Base-by-base conservation (phyloP, 129 eudicot genomes). In the Heracleum sosnowskyi region DNA sequence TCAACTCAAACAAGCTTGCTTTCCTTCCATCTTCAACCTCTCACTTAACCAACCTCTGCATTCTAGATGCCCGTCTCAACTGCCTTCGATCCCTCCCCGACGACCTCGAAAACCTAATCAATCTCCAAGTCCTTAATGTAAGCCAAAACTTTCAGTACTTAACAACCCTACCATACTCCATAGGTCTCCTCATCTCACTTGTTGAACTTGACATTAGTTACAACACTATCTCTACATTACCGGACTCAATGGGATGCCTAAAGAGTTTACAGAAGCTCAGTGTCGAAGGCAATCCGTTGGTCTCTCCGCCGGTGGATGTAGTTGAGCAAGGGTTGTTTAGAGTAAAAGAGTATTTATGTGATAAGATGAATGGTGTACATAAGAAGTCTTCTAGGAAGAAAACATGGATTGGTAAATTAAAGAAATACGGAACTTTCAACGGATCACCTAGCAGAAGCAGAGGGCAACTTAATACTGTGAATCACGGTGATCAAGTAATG, bases 71-170 rank as follows among this genome's bases (percentile, higher is more conserved):
- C 68, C 91, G 98, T 15, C 92, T 93, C 74, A 93, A 93, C 89
- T 86, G 91, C 89, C 95, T 93, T 69, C 86, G 90, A 0, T 79
- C 89, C 15, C 97, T 93, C n/a, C 98, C 98, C 0, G 93, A 89
- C 1, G 96, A 89, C 77, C 98, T 93, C 29, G 98, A 93, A 60
- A 91, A 88, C 89, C 88, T 93, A 12, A 88, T 85, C 78, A 91
- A 89, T 77, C 92, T 93, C 41, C 85, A 90, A 78, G 33, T 83
- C 81, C 93, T 93, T 18, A 93, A 91, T 53, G 79, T 93, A 37
- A 93, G 98, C 86, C 98, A 93, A 74, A 93, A 93, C 86, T 93
- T 93, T 77, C 98, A 89, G 6, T 84, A 81, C 87, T 82, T 93
- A 4, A 64, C 80, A 18, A 81, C 77, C 24, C 83, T 93, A 8